Base-by-base conservation (phyloP, 192 early-diverging fungal genomes). In the Mortierella antarctica region DNA sequence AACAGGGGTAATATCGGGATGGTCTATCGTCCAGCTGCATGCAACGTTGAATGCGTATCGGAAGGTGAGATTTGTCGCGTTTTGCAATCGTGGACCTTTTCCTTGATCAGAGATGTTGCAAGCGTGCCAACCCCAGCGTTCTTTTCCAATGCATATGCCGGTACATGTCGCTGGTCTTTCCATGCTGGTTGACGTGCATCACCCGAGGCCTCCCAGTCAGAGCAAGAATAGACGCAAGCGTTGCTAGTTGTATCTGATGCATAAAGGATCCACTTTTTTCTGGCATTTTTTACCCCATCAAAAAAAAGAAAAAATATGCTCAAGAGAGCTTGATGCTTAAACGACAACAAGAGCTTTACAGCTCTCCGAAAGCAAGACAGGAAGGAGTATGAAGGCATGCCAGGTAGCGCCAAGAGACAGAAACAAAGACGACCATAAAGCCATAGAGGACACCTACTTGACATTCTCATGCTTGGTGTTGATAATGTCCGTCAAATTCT, bases 391-490 rank as follows among this genome's bases (percentile, higher is more conserved):
- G 18, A 41, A 41, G 9, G 40, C 39, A 13, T 8, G 39, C 57
- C 57, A 59, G 39, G 40, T 44, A 15, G 57, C 23, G 39, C 31
- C 1, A 31, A 3, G 31, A 31, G 31, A 3, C 31, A 2, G 31
- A 3, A 1, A 31, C 31, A 31, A 31, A 31, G 31, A 31, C 1
- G 3, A 1, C 12, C 13, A 23, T 1, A 17, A 12, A 18, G 61
- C 17, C 41, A 49, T 17, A 23, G 21, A 13, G 21, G 51, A 51
- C 0, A 57, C 65, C 45, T 78, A 93, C 80, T 94, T 94, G 71
- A 91, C 90, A 83, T 98, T 99, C 80, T 96, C 96, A 85, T 98
- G 96, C 65, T 88, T 83, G 14, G 86, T 89, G 86, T 99, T 99
- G 86, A 98, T 97, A 66, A 98, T 92, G 17, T 97, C 93, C 13